These are phyloP conservation scores for Fusarium sp. DNA, from an alignment of 2,329 filamentous ascomycete genomes.

Conservation along the genomic window DNA sequence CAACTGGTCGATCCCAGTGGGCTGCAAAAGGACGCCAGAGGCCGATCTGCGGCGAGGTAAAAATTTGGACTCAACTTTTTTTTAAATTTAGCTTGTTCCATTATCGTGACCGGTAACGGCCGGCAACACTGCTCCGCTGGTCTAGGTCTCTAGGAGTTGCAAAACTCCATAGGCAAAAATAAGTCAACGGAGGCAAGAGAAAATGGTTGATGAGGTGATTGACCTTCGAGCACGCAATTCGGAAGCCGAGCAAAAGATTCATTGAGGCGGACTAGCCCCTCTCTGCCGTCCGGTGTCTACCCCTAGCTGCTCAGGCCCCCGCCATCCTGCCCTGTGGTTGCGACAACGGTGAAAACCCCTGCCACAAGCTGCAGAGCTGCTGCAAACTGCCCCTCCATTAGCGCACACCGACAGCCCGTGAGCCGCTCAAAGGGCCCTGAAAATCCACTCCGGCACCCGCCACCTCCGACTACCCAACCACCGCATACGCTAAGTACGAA, in stretches of 20 bases:
- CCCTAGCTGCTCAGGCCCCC: not conserved
- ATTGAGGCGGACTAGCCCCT: constrained; percentile 34
- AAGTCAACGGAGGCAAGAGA: constrained; percentile 20
- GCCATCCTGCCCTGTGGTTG: constrained; percentile 6
- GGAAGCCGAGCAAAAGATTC: constrained; percentile 42
- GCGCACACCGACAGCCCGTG: constrained; percentile 48
- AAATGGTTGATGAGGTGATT: constrained; percentile 42
- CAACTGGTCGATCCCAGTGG: constrained; percentile 34
- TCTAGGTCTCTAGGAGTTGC: not conserved
- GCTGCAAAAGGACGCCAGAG: constrained; percentile 23
- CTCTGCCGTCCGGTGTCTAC: constrained; percentile 4
- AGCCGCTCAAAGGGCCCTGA: constrained; percentile 37
- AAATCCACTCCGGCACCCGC: constrained; percentile 48
- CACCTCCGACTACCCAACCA: constrained; percentile 39
- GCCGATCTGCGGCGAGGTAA: constrained; percentile 41
- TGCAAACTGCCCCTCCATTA: constrained; percentile 46
- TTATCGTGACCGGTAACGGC: not conserved
- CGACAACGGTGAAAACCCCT: constrained; percentile 42
- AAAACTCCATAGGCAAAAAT: not conserved
- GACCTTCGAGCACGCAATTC: constrained; percentile 48
- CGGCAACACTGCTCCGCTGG: constrained; percentile 17
- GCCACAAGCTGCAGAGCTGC: constrained; percentile 36
- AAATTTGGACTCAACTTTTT: constrained; percentile 28
- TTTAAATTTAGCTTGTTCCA: not conserved
- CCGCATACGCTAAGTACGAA: constrained; percentile 39